These are phyloP conservation scores for Penicillium janthinellum DNA, from an alignment of 2,329 filamentous ascomycete genomes.

Conservation along the genomic window DNA sequence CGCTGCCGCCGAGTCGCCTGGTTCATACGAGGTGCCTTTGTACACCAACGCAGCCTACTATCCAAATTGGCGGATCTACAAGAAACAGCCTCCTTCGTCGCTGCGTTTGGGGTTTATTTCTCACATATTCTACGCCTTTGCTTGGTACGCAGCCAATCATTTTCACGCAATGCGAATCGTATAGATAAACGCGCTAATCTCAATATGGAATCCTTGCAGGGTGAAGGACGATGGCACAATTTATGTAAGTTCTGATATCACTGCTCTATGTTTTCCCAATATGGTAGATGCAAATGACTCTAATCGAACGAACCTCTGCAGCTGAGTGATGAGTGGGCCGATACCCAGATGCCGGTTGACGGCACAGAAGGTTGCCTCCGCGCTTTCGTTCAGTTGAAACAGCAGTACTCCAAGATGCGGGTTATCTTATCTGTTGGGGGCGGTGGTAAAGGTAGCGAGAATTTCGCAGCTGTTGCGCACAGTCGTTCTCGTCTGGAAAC, in stretches of 20 bases:
- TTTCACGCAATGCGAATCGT: neutral
- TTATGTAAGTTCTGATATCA: constrained; percentile 60
- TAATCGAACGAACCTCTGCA: constrained; percentile 37
- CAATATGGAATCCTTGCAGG: constrained; percentile 44
- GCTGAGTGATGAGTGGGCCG: constrained; percentile 79
- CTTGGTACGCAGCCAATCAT: constrained; percentile 50
- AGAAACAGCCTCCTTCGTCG: constrained; percentile 70
- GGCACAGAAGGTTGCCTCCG: constrained; percentile 71
- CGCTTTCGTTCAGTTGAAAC: constrained; percentile 72
- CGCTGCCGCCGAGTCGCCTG: constrained; percentile 17
- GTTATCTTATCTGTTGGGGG: constrained; percentile 79
- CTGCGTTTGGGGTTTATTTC: constrained; percentile 76
- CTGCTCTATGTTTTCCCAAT: neutral
- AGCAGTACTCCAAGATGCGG: constrained; percentile 68
- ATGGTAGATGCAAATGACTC: neutral
- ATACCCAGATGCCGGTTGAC: constrained; percentile 71
- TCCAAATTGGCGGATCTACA: constrained; percentile 76
- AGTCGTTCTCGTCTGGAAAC: constrained; percentile 63
- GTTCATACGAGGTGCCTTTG: constrained; percentile 41
- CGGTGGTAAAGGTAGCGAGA: constrained; percentile 61
- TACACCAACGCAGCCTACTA: constrained; percentile 77
- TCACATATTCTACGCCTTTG: constrained; percentile 82
- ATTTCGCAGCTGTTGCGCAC: constrained; percentile 68
- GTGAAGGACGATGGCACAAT: constrained; percentile 72
- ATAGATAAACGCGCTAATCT: constrained; percentile 29